A percentile compares a stretch with the other conserved stretches of the same genome.
phyloP scores from a whole-genome alignment of 768 basidiomycete genomes.

The Gautieria morchelliformis region DNA sequence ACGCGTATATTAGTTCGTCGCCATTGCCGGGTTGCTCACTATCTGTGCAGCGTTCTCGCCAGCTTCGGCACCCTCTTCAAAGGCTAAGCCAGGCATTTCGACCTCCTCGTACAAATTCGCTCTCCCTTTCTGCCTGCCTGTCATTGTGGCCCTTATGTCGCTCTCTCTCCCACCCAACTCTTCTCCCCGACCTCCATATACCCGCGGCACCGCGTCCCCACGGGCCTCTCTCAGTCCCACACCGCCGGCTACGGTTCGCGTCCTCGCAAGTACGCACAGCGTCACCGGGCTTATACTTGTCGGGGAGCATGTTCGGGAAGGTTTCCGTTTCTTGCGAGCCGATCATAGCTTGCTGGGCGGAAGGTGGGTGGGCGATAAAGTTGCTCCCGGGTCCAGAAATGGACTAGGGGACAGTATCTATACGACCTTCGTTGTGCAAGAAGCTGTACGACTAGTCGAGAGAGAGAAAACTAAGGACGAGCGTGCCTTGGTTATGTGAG shows the following conservation, averaged over 20 bases:
- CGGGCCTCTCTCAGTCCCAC: slow-evolving; percentile 37
- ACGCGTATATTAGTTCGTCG: background rate
- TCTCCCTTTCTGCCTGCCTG: background rate
- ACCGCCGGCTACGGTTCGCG: slow-evolving; percentile 45
- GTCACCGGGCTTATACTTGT: slow-evolving; percentile 79
- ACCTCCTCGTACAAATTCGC: background rate
- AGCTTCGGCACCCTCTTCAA: background rate
- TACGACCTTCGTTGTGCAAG: slow-evolving; percentile 76
- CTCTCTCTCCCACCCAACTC: slow-evolving; percentile 1
- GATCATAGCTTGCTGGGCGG: slow-evolving; percentile 53
- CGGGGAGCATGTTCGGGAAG: slow-evolving; percentile 44
- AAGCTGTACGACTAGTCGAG: slow-evolving; percentile 62
- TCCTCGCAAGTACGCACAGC: slow-evolving; percentile 59
- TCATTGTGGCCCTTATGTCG: background rate
- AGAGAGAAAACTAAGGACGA: slow-evolving; percentile 25
- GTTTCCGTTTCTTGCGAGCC: slow-evolving; percentile 37
- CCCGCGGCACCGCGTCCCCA: slow-evolving; percentile 49
- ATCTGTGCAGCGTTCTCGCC: background rate
- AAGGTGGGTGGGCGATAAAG: slow-evolving; percentile 62
- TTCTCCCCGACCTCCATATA: slow-evolving; percentile 31
- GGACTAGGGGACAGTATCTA: slow-evolving; percentile 75
- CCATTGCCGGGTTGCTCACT: background rate
- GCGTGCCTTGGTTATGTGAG: slow-evolving; percentile 67
- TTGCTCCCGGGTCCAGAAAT: slow-evolving; percentile 26
- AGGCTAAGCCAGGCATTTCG: background rate